Conservation (phyloP, 2,329 filamentous ascomycete species). For the Cercospora sp. region DNA sequence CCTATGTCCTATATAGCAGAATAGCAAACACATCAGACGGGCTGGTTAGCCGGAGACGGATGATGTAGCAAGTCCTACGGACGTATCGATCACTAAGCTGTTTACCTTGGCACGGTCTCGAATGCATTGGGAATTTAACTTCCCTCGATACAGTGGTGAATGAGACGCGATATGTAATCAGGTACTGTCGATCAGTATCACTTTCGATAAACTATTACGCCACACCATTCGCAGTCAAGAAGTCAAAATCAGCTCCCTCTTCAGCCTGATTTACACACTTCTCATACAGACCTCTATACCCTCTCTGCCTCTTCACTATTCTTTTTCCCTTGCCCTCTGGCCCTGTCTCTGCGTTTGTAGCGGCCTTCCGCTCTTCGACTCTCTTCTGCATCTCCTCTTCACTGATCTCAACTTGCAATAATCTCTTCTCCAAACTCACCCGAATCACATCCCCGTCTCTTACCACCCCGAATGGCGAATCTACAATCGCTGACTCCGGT, state of each 20-base stretch:
- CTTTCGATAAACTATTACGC: neutral
- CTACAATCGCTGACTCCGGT: constrained; percentile 52
- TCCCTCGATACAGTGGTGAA: neutral
- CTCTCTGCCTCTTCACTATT: constrained; percentile 45
- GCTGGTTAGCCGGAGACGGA: neutral
- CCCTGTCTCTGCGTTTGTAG: constrained; percentile 23
- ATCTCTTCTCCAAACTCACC: constrained; percentile 48
- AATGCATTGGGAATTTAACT: neutral
- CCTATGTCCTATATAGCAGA: neutral
- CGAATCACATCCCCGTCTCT: constrained; percentile 52
- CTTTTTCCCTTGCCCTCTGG: constrained; percentile 32
- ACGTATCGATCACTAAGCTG: neutral
- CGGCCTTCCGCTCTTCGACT: constrained; percentile 37
- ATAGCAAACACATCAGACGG: neutral
- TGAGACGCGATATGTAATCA: neutral
- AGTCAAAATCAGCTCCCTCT: constrained; percentile 62
- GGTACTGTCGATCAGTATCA: neutral
- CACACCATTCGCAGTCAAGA: constrained; percentile 47
- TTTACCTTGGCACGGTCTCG: neutral
- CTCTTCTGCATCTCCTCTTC: constrained; percentile 46
- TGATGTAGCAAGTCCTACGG: neutral
- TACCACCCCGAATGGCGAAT: constrained; percentile 52
- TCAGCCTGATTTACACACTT: constrained; percentile 62
- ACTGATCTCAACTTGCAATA: constrained; percentile 46
- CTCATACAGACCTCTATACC: constrained; percentile 62